Base-by-base conservation (phyloP, 1,284 basidiomycete species). In the Sanghuangporus weigelae region DNA sequence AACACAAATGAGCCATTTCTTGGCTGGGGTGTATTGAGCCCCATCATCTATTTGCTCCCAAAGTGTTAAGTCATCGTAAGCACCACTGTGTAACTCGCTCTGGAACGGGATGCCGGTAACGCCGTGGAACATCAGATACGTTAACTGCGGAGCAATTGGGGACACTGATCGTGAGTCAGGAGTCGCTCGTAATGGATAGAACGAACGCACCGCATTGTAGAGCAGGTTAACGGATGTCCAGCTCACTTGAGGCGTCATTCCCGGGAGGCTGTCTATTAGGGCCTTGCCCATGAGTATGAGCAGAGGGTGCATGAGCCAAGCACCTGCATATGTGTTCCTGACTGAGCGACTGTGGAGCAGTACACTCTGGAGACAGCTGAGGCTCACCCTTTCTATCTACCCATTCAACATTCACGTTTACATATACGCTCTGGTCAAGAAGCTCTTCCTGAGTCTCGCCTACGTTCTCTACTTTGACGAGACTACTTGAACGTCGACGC, bases 21-120 rank as follows among this genome's bases (percentile, higher is more conserved):
- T 98, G 2, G 96, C 90, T 0, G 96, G 96, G 1, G 96, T 99
- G 76, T 99, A 97, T 72, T 99, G 96, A 0, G 96, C 96, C 46
- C 96, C 96, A 65, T 94, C 91, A 75, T 99, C 96, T 66, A 99
- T 99, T 82, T 99, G 96, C 74, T 99, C 96, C 96, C 96, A 99
- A 31, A 99, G 79, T 0, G 97, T 99, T 56, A 99, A 83, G 69
- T 98, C 93, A 74, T 99, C 96, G 77, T 97, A 99, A 5, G 93
- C 96, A 49, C 97, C 97, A 12, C 89, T 89, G 68, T 92, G 90
- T 39, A 90, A 76, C 74, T 95, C 82, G 72, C 87, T 89, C 71
- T 96, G 92, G 75, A 99, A 99, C 2, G 97, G 96, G 39, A 97
- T 94, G 56, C 96, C 96, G 11, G 95, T 98, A 62, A 97, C 95